These are phyloP conservation scores for Glonium stellatum DNA, from an alignment of 495 filamentous ascomycete species.

Conservation along the genomic window DNA sequence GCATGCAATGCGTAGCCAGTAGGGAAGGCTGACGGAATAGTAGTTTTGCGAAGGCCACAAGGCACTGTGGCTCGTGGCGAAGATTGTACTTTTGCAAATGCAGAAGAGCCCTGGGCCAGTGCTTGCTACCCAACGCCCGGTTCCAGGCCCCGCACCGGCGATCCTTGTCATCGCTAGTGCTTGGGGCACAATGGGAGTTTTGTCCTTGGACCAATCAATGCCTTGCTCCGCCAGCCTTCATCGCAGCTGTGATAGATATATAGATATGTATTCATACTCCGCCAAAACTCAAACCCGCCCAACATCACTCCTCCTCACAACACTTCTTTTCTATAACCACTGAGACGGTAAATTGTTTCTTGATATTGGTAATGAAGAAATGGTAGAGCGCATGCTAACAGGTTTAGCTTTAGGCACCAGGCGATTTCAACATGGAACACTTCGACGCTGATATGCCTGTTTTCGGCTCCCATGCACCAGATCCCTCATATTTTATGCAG, in stretches of 20 bases:
- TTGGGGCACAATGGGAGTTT: conserved; percentile 1
- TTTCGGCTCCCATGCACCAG: neutral
- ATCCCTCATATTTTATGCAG: conserved; percentile 2
- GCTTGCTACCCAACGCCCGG: too few relatives aligned
- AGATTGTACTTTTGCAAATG: too few relatives aligned
- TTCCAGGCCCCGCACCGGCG: too few relatives aligned
- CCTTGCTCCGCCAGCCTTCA: neutral
- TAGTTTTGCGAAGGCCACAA: too few relatives aligned
- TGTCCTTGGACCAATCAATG: neutral
- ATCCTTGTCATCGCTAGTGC: neutral
- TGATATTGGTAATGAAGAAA: neutral
- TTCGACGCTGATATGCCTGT: neutral
- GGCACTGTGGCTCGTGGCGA: too few relatives aligned
- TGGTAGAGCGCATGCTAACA: neutral
- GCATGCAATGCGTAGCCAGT: too few relatives aligned
- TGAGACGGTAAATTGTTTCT: neutral
- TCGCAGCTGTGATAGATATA: neutral
- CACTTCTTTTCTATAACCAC: neutral
- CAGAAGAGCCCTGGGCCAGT: too few relatives aligned
- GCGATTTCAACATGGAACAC: conserved; percentile 2
- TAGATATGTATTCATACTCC: neutral
- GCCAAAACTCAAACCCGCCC: neutral
- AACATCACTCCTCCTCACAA: neutral
- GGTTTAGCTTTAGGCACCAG: neutral
- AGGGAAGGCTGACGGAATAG: too few relatives aligned